These are phyloP conservation scores for Rhododendron henanense DNA, from an alignment of 148 eudicot genomes.

Conservation along the genomic window DNA sequence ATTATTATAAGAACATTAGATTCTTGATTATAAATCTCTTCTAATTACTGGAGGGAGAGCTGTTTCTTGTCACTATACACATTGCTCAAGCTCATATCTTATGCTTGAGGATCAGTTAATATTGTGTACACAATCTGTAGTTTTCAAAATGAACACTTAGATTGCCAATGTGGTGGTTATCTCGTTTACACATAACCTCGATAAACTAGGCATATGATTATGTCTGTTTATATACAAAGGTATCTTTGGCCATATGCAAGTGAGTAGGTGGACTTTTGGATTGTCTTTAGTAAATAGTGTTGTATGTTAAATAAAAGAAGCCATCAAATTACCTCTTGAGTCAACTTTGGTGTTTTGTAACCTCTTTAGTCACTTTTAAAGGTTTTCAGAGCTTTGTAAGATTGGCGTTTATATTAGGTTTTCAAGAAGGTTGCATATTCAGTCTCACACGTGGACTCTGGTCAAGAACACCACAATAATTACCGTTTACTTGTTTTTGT, in stretches of 20 bases:
- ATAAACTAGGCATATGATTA: background rate
- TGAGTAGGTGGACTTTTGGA: background rate
- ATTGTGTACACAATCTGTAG: background rate
- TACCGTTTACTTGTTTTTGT: no score
- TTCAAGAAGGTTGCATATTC: no score
- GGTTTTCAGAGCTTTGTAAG: no score
- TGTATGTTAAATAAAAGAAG: conserved; percentile 2
- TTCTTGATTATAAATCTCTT: background rate
- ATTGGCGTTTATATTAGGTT: no score
- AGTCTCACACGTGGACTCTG: no score
- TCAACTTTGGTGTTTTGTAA: no score
- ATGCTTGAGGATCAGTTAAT: background rate
- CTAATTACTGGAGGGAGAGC: background rate
- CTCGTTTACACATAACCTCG: background rate
- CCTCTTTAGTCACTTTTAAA: no score
- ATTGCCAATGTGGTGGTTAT: background rate
- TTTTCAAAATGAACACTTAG: background rate
- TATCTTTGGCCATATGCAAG: background rate
- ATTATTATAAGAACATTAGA: background rate
- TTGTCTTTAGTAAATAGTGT: background rate
- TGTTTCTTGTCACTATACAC: background rate
- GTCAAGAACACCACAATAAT: no score
- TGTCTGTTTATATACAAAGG: background rate
- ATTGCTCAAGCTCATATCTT: background rate
- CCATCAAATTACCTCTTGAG: no score